Conservation (phyloP, 768 basidiomycete species). For the Boletus sp. region DNA sequence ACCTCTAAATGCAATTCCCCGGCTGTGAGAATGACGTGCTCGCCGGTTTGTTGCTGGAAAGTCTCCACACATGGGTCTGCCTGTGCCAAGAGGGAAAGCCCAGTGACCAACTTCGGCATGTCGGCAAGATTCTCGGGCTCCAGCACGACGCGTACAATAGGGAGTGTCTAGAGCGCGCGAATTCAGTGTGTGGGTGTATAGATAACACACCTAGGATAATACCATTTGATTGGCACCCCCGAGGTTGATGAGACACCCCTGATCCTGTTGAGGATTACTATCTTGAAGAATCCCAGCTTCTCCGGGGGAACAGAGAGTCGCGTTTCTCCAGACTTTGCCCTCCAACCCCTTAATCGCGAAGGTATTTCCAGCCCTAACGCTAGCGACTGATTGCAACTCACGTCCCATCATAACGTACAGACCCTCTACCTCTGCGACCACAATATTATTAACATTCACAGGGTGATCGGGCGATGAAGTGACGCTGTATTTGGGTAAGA, state of each 20-base stretch:
- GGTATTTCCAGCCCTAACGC: slow-evolving; percentile 87
- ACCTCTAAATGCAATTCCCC: slow-evolving; percentile 97
- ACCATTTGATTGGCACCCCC: slow-evolving; percentile 69
- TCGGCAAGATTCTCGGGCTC: slow-evolving; percentile 82
- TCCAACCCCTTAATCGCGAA: slow-evolving; percentile 90
- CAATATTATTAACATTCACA: slow-evolving; percentile 61
- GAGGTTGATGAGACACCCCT: slow-evolving; percentile 71
- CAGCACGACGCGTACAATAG: slow-evolving; percentile 93
- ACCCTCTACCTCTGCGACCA: slow-evolving; percentile 60
- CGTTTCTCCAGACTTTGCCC: slow-evolving; percentile 86
- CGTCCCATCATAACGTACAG: slow-evolving; percentile 98
- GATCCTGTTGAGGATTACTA: slow-evolving; percentile 32
- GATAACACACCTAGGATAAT: slow-evolving; percentile 6
- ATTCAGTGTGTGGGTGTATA: neutral
- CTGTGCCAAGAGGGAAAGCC: slow-evolving; percentile 85
- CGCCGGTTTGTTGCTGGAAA: slow-evolving; percentile 95
- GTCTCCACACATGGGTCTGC: slow-evolving; percentile 97
- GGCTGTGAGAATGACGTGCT: slow-evolving; percentile 94
- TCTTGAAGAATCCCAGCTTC: slow-evolving; percentile 40
- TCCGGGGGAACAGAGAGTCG: slow-evolving; percentile 77
- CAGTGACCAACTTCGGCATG: slow-evolving; percentile 84
- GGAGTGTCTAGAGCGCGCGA: slow-evolving; percentile 53
- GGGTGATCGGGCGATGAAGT: slow-evolving; percentile 61
- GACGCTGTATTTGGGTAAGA: slow-evolving; percentile 84
- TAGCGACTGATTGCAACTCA: slow-evolving; percentile 80